phyloP scores from a whole-genome alignment of 495 filamentous ascomycete species.

The Penicillium canariense region DNA sequence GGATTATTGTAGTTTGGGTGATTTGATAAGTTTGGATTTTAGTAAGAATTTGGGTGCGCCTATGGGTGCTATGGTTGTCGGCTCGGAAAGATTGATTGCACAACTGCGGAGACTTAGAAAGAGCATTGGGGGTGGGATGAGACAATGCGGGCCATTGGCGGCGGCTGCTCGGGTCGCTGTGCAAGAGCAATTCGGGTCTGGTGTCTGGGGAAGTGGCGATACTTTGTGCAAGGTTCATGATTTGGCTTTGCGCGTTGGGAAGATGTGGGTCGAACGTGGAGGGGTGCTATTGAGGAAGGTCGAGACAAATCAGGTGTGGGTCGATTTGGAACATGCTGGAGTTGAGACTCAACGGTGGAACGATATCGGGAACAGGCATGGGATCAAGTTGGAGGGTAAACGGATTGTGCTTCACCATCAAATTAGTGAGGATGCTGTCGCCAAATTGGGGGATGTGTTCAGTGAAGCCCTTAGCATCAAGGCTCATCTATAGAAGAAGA shows the following conservation, averaged over 20 bases:
- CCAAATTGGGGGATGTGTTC: not conserved
- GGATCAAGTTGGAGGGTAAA: not conserved
- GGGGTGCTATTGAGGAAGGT: not conserved
- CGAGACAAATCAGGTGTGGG: not conserved
- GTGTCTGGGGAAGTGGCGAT: not conserved
- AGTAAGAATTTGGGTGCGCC: not conserved
- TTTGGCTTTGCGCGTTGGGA: not conserved
- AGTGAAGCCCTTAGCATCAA: not conserved
- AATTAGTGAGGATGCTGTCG: not conserved
- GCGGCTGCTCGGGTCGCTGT: not conserved
- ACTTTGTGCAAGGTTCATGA: not conserved
- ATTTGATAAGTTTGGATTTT: not conserved
- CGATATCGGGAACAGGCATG: not conserved
- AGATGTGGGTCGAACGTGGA: not conserved
- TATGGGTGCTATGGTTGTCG: slow-evolving; percentile 1
- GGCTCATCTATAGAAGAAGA: not conserved
- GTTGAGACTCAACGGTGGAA: not conserved
- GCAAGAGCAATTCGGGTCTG: not conserved
- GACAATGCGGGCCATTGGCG: not conserved
- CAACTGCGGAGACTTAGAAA: not conserved
- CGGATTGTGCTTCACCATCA: slow-evolving; percentile 5
- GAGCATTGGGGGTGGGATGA: not conserved
- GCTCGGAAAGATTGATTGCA: not conserved
- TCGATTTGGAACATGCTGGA: not conserved
- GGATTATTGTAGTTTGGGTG: not conserved